Evolutionary conservation across 306 rosid species (phyloP).

Genomic region (Prosopis cineraria): DNA sequence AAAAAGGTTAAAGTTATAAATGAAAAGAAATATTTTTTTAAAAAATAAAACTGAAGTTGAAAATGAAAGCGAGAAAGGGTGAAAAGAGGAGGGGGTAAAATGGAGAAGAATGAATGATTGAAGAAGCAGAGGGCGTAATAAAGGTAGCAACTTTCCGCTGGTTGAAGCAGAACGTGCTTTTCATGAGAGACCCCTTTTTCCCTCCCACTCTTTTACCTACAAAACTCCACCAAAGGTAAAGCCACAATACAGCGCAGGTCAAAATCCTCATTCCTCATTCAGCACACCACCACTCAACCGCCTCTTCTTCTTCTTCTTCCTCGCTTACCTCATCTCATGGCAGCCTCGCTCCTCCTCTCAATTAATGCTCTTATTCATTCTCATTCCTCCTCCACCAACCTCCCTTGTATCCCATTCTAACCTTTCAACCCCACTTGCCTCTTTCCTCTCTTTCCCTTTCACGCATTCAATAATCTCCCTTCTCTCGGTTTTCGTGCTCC

Average conservation of each 20-base stretch:
- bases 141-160: not conserved
- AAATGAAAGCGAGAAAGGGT: not conserved
- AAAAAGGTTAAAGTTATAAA: too few species aligned
- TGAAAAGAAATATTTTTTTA: too few species aligned
- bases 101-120: not conserved
- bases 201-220: not conserved
- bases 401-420: constrained; percentile 39
- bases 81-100: not conserved
- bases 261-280: not conserved
- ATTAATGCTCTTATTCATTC: not conserved
- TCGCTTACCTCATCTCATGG: not conserved
- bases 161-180: not conserved
- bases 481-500: constrained; percentile 66
- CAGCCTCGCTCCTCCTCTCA: constrained; percentile 22
- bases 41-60: not conserved
- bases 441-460: not conserved
- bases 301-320: not conserved
- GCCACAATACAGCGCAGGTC: not conserved
- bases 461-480: not conserved
- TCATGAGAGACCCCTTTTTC: not conserved
- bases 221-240: not conserved
- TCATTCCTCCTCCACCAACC: constrained; percentile 24
- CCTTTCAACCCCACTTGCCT: not conserved
- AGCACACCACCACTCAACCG: not conserved
- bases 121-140: not conserved